Percentiles rank a stretch among this genome's conserved stretches.
Evolutionary conservation across 805 yeast genomes (phyloP).

Genomic region (Saturnispora quitensis): DNA sequence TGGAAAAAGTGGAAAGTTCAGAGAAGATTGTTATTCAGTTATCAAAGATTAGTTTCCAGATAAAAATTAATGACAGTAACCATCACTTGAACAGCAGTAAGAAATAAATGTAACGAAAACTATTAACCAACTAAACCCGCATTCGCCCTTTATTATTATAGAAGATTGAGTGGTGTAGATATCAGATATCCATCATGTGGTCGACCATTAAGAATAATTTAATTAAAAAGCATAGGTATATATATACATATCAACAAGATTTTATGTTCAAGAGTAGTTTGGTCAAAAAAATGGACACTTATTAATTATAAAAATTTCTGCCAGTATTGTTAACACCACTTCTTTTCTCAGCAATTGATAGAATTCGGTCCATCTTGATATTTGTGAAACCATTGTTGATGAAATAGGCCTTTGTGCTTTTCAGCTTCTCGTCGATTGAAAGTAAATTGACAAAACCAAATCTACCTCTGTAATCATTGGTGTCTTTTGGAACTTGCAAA

Average conservation of each 20-base stretch:
- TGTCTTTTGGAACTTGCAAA: conserved; percentile 30
- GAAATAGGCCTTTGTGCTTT: conserved; percentile 36
- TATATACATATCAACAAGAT: background rate
- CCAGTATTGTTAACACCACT: conserved; percentile 60
- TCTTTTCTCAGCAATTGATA: conserved; percentile 73
- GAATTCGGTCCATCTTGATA: conserved; percentile 69
- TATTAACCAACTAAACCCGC: no score
- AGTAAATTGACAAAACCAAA: conserved; percentile 44
- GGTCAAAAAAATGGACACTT: background rate
- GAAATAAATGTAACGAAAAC: no score
- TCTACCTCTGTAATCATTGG: conserved; percentile 26
- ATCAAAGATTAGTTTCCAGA: no score
- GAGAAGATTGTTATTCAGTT: no score
- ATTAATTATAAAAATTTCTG: conserved; percentile 30
- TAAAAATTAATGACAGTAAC: no score
- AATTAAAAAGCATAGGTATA: background rate
- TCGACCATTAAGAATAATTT: background rate
- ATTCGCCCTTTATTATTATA: no score
- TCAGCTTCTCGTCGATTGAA: conserved; percentile 30
- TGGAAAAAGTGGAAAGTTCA: no score
- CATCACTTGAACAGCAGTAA: no score
- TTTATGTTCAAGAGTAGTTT: background rate
- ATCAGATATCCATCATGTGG: background rate
- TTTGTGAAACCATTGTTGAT: conserved; percentile 74
- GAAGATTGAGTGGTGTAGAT: no score